Conservation (phyloP, 2,329 filamentous ascomycete genomes). For the Nemania sp. region DNA sequence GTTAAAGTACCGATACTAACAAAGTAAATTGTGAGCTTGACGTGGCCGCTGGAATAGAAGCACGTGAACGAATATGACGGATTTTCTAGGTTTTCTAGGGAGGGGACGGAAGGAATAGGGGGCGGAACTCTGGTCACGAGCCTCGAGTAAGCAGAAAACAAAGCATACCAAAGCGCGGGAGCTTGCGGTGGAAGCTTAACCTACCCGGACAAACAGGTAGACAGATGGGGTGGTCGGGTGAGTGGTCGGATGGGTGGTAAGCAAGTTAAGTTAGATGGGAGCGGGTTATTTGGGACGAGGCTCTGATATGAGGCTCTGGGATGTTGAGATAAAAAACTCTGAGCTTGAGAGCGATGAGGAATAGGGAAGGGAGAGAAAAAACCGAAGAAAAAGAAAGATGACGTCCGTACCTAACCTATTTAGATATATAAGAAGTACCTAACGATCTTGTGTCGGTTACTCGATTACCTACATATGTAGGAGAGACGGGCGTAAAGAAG, state of each 20-base stretch:
- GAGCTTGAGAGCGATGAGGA: no score
- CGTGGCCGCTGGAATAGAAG: background rate
- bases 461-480: no score
- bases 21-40: background rate
- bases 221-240: background rate
- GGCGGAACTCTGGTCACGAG: constrained; percentile 11
- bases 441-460: no score
- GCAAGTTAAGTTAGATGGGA: background rate
- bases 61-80: background rate
- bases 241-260: background rate
- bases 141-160: constrained; percentile 8
- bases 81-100: background rate
- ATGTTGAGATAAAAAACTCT: no score
- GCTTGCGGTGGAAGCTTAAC: background rate
- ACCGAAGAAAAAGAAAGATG: no score
- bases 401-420: no score
- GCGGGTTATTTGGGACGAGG: no score
- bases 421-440: no score
- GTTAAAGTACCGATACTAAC: background rate
- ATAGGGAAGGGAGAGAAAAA: no score
- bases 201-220: background rate
- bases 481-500: background rate
- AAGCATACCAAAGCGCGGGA: background rate
- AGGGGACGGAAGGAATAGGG: background rate
- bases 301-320: no score